Conservation (phyloP, 2,329 filamentous ascomycete genomes). For the Nemania serpens region DNA sequence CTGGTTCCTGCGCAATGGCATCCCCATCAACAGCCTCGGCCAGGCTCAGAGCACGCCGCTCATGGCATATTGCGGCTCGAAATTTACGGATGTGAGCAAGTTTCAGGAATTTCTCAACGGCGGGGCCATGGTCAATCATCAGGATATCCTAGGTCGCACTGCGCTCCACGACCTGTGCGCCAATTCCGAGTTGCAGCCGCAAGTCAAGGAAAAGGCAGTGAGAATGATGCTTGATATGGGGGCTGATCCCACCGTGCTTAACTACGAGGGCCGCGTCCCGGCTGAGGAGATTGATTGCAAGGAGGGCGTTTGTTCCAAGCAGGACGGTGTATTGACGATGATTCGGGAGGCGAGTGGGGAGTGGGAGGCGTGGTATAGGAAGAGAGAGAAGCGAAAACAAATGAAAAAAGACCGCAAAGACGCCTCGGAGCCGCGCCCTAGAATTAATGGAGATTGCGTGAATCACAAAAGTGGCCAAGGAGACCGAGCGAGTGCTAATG, state of each 20-base stretch:
- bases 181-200: neutral
- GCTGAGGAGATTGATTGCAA: neutral
- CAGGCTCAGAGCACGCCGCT: neutral
- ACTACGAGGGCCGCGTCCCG: neutral
- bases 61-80: constrained; percentile 16
- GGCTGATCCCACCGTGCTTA: constrained; percentile 6
- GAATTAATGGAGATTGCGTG: too few relatives aligned
- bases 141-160: constrained; percentile 8
- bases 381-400: neutral
- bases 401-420: neutral
- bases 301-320: too few relatives aligned
- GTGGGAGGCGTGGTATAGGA: neutral
- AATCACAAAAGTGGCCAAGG: too few relatives aligned
- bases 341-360: neutral
- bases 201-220: constrained; percentile 10
- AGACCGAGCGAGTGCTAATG: too few relatives aligned
- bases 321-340: neutral
- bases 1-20: constrained; percentile 21
- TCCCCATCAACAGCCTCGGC: neutral
- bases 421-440: too few relatives aligned
- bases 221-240: constrained; percentile 10
- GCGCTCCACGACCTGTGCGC: constrained; percentile 20
- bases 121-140: constrained; percentile 3
- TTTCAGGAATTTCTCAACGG: constrained; percentile 13
- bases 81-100: neutral